Conservation (phyloP, 257 asterid species). For the Gentiana dahurica region DNA sequence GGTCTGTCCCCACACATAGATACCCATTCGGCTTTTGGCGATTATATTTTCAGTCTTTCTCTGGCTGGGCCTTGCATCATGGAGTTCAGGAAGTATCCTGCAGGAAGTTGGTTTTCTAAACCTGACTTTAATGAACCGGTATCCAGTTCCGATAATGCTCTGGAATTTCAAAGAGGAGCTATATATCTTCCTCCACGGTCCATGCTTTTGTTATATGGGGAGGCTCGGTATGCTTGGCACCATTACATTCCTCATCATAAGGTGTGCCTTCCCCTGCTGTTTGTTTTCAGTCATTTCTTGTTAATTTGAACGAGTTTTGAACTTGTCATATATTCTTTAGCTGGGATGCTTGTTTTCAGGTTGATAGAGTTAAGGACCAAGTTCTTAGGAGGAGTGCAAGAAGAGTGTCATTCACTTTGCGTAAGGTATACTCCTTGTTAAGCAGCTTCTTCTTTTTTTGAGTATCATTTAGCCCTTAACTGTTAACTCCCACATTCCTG, state of each 20-base stretch:
- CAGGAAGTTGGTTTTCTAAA: conserved; percentile 42
- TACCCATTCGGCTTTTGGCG: conserved; percentile 96
- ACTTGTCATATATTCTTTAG: background rate
- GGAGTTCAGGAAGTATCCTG: conserved; percentile 85
- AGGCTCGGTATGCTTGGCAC: conserved; percentile 97
- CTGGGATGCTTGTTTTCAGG: conserved; percentile 25
- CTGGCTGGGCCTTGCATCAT: conserved; percentile 91
- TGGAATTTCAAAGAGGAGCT: conserved; percentile 47
- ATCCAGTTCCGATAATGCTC: conserved; percentile 14
- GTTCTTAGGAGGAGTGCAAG: conserved; percentile 64
- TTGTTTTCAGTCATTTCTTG: background rate
- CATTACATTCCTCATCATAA: conserved; percentile 99
- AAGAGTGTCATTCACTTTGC: conserved; percentile 85
- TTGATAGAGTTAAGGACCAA: conserved; percentile 64
- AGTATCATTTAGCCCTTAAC: background rate
- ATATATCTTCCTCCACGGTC: conserved; percentile 93
- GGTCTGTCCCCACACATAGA: conserved; percentile 96
- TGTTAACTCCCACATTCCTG: background rate
- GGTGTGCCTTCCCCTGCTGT: conserved; percentile 25
- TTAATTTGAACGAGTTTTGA: background rate
- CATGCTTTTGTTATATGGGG: conserved; percentile 67
- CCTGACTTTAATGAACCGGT: conserved; percentile 20
- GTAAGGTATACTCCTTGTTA: conserved; percentile 42
- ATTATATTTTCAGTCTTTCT: conserved; percentile 82
- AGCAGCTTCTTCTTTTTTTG: background rate